Evolutionary conservation across 371 early-diverging fungal species (phyloP), one percentile per base, ranked within the genome.

Genomic region (Actinomortierella ambigua): DNA sequence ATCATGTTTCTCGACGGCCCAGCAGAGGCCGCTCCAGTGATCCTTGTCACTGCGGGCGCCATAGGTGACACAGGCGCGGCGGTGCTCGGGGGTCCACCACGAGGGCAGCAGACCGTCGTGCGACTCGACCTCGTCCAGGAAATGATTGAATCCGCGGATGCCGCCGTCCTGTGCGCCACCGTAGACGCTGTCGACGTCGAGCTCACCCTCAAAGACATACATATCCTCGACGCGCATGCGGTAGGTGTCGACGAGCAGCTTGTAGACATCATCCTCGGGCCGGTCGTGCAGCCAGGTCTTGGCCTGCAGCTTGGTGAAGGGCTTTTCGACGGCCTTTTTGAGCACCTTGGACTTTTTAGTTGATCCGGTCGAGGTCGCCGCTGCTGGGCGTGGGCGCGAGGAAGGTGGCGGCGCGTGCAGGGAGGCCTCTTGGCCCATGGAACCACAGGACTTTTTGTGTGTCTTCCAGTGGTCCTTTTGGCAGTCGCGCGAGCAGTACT

Each of bases 31-130:
- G 59, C 3, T 28, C 51, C 43, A 57, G 61, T 24, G 15, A 0
- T 41, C 42, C 1, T 17, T 64, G 53, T 48, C 51, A 44, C 52
- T 57, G 43, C 26, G 34, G 50, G 24, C 34, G 23, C 50, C 18
- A 52, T 17, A 27, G 14, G 43, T 53, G 8, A 58, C 68, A 3
- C 58, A 58, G 2, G 41, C 46, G 13, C 53, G 56, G 0, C 57
- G 46, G 39, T 61, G 56, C 48, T 41, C 63, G 53, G 49, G 59
- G 40, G 58, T 57, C 64, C 64, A 63, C 57, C 64, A 63, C 4
- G 48, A n/a, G 2, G 57, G 64, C 18, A 63, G 26, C 20, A 63
- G 20, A 2, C 34, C 53, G 9, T 13, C 9, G 18, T 29, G 22
- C 5, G 22, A 11, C 23, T 57, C 42, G 14, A 41, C 51, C 18